These are phyloP conservation scores for Acer campestre DNA, from an alignment of 345 rosid species.

Conservation along the genomic window DNA sequence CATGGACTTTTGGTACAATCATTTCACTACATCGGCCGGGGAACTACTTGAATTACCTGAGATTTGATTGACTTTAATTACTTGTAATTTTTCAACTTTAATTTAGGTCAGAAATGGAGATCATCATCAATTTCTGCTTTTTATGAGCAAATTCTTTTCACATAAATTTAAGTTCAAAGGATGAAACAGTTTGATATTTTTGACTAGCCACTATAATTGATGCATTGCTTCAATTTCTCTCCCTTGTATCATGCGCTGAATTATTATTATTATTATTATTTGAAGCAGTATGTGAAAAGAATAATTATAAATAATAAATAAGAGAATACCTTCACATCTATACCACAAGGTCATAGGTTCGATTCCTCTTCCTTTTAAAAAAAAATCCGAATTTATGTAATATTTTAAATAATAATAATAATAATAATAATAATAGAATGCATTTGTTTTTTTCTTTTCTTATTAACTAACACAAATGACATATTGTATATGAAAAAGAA, in stretches of 20 bases:
- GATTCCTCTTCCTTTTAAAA: too few relatives aligned
- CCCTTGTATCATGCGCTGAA: not conserved
- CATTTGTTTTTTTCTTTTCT: not conserved
- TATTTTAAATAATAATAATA: too few relatives aligned
- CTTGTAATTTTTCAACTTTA: constrained; percentile 2
- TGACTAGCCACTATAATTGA: not conserved
- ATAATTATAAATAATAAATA: too few relatives aligned
- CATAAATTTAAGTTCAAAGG: not conserved
- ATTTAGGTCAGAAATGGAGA: not conserved
- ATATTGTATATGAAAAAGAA: too few relatives aligned
- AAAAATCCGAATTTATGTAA: too few relatives aligned
- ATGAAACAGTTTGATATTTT: not conserved
- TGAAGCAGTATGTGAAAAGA: too few relatives aligned
- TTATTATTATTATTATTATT: too few relatives aligned
- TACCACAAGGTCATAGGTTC: too few relatives aligned
- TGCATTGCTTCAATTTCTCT: not conserved
- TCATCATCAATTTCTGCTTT: not conserved
- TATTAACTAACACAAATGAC: too few relatives aligned
- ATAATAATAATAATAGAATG: too few relatives aligned
- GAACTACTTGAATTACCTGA: constrained; percentile 43
- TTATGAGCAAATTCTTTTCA: not conserved
- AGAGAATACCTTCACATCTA: too few relatives aligned
- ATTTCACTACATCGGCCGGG: constrained; percentile 43
- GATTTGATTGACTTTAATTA: constrained; percentile 23
- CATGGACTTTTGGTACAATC: constrained; percentile 59